Evolutionary conservation across 1,284 basidiomycete species (phyloP).

Genomic region (Ceratobasidium sp.): DNA sequence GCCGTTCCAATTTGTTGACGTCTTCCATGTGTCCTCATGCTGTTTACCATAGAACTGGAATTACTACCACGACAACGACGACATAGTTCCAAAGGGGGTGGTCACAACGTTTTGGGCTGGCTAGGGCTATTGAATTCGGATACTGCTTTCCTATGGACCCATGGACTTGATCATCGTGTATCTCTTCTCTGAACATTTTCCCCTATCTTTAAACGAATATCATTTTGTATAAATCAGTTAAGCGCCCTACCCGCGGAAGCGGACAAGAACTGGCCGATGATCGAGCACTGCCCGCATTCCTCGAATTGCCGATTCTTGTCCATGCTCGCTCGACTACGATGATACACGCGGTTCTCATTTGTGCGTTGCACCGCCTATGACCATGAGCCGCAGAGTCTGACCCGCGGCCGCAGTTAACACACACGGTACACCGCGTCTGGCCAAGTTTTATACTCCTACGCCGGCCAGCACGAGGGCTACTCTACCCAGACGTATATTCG

Average conservation of each 20-base stretch:
- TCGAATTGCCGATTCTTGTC: constrained; percentile 16
- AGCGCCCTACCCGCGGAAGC: constrained; percentile 25
- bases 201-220: constrained; percentile 11
- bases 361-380: constrained; percentile 55
- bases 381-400: constrained; percentile 12
- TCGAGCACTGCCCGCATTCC: constrained; percentile 23
- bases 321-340: constrained; percentile 35
- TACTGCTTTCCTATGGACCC: constrained; percentile 21
- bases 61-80: constrained; percentile 33
- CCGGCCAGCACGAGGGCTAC: constrained; percentile 56
- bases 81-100: background rate
- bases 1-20: background rate
- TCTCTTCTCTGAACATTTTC: background rate
- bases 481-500: constrained; percentile 85
- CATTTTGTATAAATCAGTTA: constrained; percentile 25
- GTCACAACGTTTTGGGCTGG: background rate
- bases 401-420: constrained; percentile 73
- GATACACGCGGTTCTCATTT: constrained; percentile 89
- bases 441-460: constrained; percentile 94
- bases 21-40: background rate
- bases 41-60: constrained; percentile 28
- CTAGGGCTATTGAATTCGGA: background rate
- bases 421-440: constrained; percentile 87
- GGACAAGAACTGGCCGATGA: background rate
- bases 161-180: constrained; percentile 13